phyloP scores from a whole-genome alignment of 2,329 filamentous ascomycete species.

The Paecilomyces sp. region DNA sequence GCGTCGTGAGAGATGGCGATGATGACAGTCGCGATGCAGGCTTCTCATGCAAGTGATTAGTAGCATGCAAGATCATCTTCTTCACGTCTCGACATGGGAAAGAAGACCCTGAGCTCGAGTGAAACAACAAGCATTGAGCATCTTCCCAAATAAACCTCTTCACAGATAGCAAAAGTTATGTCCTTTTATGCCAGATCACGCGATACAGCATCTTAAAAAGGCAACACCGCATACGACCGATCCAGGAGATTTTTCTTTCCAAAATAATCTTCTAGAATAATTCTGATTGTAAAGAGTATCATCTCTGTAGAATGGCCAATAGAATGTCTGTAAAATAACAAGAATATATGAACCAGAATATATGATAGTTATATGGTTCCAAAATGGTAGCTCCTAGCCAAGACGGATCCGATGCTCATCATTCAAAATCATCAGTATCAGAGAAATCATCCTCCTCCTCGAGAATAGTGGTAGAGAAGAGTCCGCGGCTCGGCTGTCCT shows the following conservation, averaged over 20 bases:
- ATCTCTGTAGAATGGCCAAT: too few species aligned
- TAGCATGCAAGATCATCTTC: background rate
- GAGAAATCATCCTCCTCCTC: slow-evolving; percentile 65
- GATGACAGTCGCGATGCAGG: background rate
- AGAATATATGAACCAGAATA: background rate
- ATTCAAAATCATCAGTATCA: slow-evolving; percentile 17
- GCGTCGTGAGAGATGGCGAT: background rate
- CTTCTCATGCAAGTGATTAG: background rate
- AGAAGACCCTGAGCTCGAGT: background rate
- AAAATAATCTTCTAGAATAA: too few species aligned
- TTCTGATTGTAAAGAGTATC: too few species aligned
- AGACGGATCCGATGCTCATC: background rate
- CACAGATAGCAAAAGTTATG: too few species aligned
- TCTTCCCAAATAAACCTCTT: too few species aligned
- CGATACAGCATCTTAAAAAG: too few species aligned
- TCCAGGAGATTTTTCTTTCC: too few species aligned
- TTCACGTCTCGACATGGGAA: background rate
- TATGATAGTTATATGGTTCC: background rate
- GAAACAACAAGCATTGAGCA: too few species aligned
- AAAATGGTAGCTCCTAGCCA: background rate
- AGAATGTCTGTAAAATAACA: too few species aligned
- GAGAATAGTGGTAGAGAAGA: slow-evolving; percentile 61
- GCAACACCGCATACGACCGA: too few species aligned
- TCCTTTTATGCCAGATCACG: too few species aligned
- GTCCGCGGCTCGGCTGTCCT: slow-evolving; percentile 29